A percentile compares a stretch with the other conserved stretches of the same genome.
phyloP scores from a whole-genome alignment of 441 rosid genomes.

The Corymbia citriodora region DNA sequence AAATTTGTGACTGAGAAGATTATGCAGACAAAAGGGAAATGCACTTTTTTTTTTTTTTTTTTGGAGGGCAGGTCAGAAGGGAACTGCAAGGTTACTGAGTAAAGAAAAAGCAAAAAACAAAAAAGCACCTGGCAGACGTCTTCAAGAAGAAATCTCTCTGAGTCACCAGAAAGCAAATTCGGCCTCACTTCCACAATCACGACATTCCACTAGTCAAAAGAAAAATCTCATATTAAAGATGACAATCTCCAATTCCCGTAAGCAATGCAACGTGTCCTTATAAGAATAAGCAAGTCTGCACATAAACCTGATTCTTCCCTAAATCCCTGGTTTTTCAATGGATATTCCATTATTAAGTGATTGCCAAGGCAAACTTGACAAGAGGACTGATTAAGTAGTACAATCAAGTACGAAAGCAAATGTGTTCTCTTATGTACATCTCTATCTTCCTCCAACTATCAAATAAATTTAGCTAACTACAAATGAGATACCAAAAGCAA shows the following conservation, averaged over 20 bases:
- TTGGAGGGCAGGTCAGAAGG: background rate
- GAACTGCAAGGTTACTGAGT: background rate
- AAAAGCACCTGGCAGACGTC: constrained; percentile 53
- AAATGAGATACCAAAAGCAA: background rate
- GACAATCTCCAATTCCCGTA: background rate
- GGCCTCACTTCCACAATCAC: constrained; percentile 76
- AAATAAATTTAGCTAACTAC: background rate
- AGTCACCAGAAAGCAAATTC: constrained; percentile 74
- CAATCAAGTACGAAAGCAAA: background rate
- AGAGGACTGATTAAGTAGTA: background rate
- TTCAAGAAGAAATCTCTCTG: constrained; percentile 64
- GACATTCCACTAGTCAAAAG: constrained; percentile 50
- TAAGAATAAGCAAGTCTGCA: background rate
- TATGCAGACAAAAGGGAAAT: no score
- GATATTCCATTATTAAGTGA: background rate
- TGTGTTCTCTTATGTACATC: background rate
- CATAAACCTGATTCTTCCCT: background rate
- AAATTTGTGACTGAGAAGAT: background rate
- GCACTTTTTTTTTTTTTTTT: no score
- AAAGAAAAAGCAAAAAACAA: background rate
- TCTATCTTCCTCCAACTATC: background rate
- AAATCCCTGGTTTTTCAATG: background rate
- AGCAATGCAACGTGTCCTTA: background rate
- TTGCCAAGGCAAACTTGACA: background rate
- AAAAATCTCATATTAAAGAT: background rate